Evolutionary conservation across 805 yeast species (phyloP), one percentile per base, ranked within the genome.

Genomic region (Blastobotrys chiropterorum): DNA sequence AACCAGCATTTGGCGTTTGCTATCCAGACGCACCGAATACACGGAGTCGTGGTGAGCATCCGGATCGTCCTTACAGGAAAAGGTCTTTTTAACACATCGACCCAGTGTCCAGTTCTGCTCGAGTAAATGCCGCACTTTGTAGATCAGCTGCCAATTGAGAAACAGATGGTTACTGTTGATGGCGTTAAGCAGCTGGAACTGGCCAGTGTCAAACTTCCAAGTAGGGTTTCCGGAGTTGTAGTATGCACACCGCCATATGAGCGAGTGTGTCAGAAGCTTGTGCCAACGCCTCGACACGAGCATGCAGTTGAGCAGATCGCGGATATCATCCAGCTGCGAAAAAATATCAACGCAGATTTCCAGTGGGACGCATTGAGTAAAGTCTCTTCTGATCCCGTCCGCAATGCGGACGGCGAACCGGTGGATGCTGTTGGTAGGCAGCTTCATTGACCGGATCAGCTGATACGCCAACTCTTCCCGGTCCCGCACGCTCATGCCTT

Each of bases 11-110:
- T 81, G n/a, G 7, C 41, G 46, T n/a, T 14, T 15, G 17, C 19
- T 41, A 56, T 82, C 83, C 67, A 84, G 86, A 63, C 86, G 89
- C 46, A 90, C 75, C 56, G 96, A 82, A 38, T 92, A 77, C 13
- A 90, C 85, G 17, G 95, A 92, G 64, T 87, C 96, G 40, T 79
- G 72, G 64, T 90, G 98, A 2, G 53, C 6, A 56, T 52, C 19
- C 3, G 31, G 26, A 16, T 34, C 34, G 2, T 30, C 22, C 14
- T 34, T 38, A 14, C 43, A 38, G 2, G 48, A 46, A 22, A 16
- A 46, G 22, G 48, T 46, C 43, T 38, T 46, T 38, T 46, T 46
- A 5, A 46, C 48, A 46, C 50, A 38, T 6, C 34, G 11, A 1
- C 48, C 48, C 17, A 7, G 13, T n/a, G 3, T 20, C 59, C 57